Percentiles rank a stretch among this genome's conserved stretches.
Evolutionary conservation across 2,329 filamentous ascomycete genomes (phyloP).

Genomic region (Penicillium sp.): DNA sequence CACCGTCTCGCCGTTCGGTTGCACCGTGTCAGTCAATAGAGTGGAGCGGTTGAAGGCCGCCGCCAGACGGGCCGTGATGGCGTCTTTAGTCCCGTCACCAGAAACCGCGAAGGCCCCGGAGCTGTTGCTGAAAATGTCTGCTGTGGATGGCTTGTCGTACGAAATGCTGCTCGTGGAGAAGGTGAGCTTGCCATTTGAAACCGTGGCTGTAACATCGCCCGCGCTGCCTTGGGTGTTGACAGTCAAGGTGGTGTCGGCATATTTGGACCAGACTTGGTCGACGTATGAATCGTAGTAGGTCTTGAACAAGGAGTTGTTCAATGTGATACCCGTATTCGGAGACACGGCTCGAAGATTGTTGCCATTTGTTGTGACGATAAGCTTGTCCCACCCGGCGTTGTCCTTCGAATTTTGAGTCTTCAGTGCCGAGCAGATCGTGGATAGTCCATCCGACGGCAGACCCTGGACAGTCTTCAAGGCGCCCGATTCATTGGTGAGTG

Average conservation of each 20-base stretch:
- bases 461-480: conserved; percentile 57
- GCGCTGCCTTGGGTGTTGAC: conserved; percentile 66
- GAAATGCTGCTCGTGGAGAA: conserved; percentile 48
- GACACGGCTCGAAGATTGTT: conserved; percentile 44
- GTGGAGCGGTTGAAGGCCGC: conserved; percentile 77
- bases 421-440: conserved; percentile 57
- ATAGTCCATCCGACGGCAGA: conserved; percentile 59
- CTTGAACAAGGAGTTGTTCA: conserved; percentile 50
- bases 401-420: conserved; percentile 58
- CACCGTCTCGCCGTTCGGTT: conserved; percentile 55
- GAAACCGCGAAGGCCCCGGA: conserved; percentile 59
- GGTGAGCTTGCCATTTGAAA: conserved; percentile 44
- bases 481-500: conserved; percentile 49
- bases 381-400: conserved; percentile 62
- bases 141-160: conserved; percentile 60
- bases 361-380: conserved; percentile 53
- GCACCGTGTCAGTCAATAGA: conserved; percentile 55
- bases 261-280: conserved; percentile 53
- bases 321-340: conserved; percentile 44
- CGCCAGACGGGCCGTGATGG: conserved; percentile 71
- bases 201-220: conserved; percentile 56
- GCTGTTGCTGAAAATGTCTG: conserved; percentile 68
- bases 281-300: conserved; percentile 57
- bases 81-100: conserved; percentile 53
- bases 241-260: conserved; percentile 48